Percentiles rank a stretch among this genome's conserved stretches.
These are phyloP conservation scores for Lactarius akahatsu DNA, from an alignment of 768 basidiomycete species.

Conservation along the genomic window DNA sequence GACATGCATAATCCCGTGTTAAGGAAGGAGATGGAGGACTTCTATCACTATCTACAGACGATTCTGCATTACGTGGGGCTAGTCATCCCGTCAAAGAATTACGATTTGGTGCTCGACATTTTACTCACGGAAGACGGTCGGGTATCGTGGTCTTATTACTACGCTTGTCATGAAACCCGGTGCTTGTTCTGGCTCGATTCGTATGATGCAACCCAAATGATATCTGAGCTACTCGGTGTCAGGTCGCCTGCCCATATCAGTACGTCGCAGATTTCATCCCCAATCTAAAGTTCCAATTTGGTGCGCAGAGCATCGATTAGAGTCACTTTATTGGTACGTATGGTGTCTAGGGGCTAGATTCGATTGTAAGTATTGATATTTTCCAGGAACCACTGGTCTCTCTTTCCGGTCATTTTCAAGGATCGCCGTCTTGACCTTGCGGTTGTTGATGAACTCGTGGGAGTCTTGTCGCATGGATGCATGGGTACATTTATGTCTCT, in stretches of 20 bases:
- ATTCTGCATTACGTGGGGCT: constrained; percentile 21
- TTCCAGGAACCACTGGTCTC: constrained; percentile 2
- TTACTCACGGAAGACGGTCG: constrained; percentile 39
- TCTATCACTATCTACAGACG: neutral
- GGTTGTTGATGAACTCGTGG: constrained; percentile 36
- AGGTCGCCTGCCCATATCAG: neutral
- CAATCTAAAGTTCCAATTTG: neutral
- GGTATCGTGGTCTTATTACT: constrained; percentile 36
- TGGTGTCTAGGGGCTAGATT: neutral
- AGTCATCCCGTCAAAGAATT: neutral
- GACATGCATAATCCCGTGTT: constrained; percentile 44
- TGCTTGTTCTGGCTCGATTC: constrained; percentile 46
- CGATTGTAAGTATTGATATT: constrained; percentile 13
- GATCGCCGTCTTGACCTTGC: constrained; percentile 11
- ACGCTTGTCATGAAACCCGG: neutral
- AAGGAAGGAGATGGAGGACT: constrained; percentile 38
- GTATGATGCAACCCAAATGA: constrained; percentile 38
- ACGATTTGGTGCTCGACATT: constrained; percentile 15
- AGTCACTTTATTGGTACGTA: constrained; percentile 30
- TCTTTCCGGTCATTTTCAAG: neutral
- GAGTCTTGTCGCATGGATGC: constrained; percentile 30
- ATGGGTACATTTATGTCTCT: constrained; percentile 36
- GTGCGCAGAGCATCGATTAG: constrained; percentile 3
- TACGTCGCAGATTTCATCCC: neutral
- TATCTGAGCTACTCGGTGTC: neutral